A percentile compares a stretch with the other conserved stretches of the same genome.
phyloP scores from a whole-genome alignment of 2,329 filamentous ascomycete species.

The Coccinonectria pachysandricola region DNA sequence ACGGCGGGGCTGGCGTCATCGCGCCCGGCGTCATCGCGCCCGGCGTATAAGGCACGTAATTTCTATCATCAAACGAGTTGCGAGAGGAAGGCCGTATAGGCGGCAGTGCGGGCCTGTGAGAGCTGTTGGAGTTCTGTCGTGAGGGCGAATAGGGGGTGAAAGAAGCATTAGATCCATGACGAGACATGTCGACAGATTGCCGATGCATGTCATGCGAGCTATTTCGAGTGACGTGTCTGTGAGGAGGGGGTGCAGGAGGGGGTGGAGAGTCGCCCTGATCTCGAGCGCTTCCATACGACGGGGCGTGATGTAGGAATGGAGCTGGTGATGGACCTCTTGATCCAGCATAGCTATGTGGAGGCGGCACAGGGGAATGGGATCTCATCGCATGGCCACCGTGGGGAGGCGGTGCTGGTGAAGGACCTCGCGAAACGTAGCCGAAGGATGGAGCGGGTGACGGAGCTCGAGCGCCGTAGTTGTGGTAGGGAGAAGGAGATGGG shows the following conservation, averaged over 20 bases:
- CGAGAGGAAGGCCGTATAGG: constrained; percentile 14
- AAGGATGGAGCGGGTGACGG: constrained; percentile 24
- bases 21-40: constrained; percentile 50
- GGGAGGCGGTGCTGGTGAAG: constrained; percentile 14
- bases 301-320: constrained; percentile 21
- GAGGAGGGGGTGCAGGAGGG: constrained; percentile 74
- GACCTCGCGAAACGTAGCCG: constrained; percentile 11
- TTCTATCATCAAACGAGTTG: constrained; percentile 24
- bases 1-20: constrained; percentile 56
- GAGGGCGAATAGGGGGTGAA: constrained; percentile 20
- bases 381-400: constrained; percentile 22
- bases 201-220: constrained; percentile 29
- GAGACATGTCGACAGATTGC: constrained; percentile 20
- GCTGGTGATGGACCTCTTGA: constrained; percentile 25
- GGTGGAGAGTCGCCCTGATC: constrained; percentile 51
- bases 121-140: constrained; percentile 30
- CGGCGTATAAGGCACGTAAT: constrained; percentile 34
- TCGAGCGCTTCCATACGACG: constrained; percentile 15
- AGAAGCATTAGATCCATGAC: constrained; percentile 27
- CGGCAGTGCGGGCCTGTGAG: constrained; percentile 20
- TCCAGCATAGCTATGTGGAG: constrained; percentile 9
- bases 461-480: constrained; percentile 22
- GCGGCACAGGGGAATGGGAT: constrained; percentile 25
- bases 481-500: constrained; percentile 28
- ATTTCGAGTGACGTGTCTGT: constrained; percentile 50